Evolutionary conservation across 495 filamentous ascomycete genomes (phyloP).

Genomic region (Hypoxylon rickii): DNA sequence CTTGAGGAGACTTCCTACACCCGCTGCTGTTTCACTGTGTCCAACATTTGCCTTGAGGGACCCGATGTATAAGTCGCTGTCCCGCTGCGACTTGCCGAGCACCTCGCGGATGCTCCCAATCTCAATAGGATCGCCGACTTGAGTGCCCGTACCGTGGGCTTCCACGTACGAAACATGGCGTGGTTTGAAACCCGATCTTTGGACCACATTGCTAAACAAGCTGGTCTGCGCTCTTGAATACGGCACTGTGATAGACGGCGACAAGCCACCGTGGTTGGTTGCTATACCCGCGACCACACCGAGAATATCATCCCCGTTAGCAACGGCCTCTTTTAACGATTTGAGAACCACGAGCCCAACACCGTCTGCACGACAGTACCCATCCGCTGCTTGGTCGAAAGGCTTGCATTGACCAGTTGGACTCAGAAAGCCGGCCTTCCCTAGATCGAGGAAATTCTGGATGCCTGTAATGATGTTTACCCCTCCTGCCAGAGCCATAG

Average conservation of each 20-base stretch:
- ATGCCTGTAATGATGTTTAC: slow-evolving; percentile 33
- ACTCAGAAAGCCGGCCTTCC: slow-evolving; percentile 48
- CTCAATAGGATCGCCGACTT: slow-evolving; percentile 57
- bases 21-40: slow-evolving; percentile 57
- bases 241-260: slow-evolving; percentile 45
- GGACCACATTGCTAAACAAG: slow-evolving; percentile 39
- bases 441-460: slow-evolving; percentile 41
- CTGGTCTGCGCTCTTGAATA: slow-evolving; percentile 35
- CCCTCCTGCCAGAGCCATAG: slow-evolving; percentile 46
- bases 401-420: slow-evolving; percentile 37
- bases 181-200: slow-evolving; percentile 13
- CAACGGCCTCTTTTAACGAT: slow-evolving; percentile 47
- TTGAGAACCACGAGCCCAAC: slow-evolving; percentile 59
- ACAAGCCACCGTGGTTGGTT: slow-evolving; percentile 51
- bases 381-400: slow-evolving; percentile 55
- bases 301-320: slow-evolving; percentile 52
- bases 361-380: slow-evolving; percentile 64
- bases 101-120: slow-evolving; percentile 39
- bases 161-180: slow-evolving; percentile 45
- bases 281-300: slow-evolving; percentile 56
- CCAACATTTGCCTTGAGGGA: slow-evolving; percentile 59
- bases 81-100: slow-evolving; percentile 32
- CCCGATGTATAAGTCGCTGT: slow-evolving; percentile 35
- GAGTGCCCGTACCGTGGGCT: slow-evolving; percentile 52
- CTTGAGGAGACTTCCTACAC: slow-evolving; percentile 52